Base-by-base conservation (phyloP, 2,329 filamentous ascomycete species). In the Paraphoma chrysanthemicola region DNA sequence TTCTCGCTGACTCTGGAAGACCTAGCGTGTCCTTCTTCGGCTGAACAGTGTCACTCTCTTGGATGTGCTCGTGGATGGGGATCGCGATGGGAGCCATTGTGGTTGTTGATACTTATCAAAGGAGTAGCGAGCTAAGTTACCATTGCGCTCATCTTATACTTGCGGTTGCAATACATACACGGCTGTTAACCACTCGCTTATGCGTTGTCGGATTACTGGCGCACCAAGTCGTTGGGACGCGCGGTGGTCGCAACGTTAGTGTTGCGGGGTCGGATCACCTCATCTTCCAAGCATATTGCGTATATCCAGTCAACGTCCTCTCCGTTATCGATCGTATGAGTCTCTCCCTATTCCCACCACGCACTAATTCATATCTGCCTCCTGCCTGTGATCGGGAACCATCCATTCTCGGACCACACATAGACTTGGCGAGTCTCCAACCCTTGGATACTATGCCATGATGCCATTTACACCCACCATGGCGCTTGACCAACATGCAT, bases 21-120 rank as follows among this genome's bases (percentile, higher is more conserved):
- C 80, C 82, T 1, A 92, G 79, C 0, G 78, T 87, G 68, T 91
- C 88, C 66, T 90, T 91, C 59, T 77, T 82, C 0, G 84, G 89
- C 57, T 83, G 76, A 6, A 83, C 84, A 12, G 87, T 84, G 69
- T 92, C 89, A 39, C 83, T 82, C 33, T 66, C 61, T 49, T 64
- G 55, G 58, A 91, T 90, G 36, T n/a, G 46, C n/a, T 80, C 78
- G 5, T 85, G 58, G 33, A 72, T 67, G 16, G 72, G 68, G 62
- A 91, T 88, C 39, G 88, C 82, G 64, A 83, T 81, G 8, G 87
- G 87, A 47, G 83, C 82, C 83, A 86, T 85, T 51, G 17, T 77
- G 51, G 53, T 44, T 29, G 29, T 18, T n/a, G 18, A 30, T 23
- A 23, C 23, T 23, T 23, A 23, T 23, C 23, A 23, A 23, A 23